Percentiles rank a stretch among this genome's conserved stretches.
Evolutionary conservation across 2,329 filamentous ascomycete species (phyloP).

Genomic region (Penicillium sp.): DNA sequence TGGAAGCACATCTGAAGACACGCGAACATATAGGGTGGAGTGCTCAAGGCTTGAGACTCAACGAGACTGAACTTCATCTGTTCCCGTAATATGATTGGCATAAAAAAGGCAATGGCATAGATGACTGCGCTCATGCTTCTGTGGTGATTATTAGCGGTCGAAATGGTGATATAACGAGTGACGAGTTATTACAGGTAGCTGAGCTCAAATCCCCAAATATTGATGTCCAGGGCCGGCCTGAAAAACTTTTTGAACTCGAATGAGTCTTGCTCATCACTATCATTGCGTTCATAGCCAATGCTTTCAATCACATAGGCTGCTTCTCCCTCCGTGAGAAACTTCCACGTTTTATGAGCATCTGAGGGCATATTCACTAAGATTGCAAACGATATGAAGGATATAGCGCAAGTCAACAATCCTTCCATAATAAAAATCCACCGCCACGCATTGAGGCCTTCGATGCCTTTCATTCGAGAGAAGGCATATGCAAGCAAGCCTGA

Average conservation of each 20-base stretch:
- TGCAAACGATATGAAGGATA: not conserved
- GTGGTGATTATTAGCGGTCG: not conserved
- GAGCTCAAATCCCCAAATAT: not conserved
- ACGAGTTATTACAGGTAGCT: not conserved
- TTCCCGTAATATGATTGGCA: not conserved
- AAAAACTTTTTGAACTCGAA: not conserved
- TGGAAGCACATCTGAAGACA: not conserved
- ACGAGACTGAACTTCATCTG: not conserved
- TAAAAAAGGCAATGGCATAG: not conserved
- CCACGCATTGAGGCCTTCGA: constrained; percentile 5
- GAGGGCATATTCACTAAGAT: not conserved
- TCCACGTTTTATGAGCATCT: not conserved
- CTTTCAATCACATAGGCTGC: not conserved
- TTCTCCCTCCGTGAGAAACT: not conserved
- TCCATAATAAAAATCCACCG: constrained; percentile 7
- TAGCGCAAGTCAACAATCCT: not conserved
- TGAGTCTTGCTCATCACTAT: not conserved
- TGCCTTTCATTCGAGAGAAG: constrained; percentile 28
- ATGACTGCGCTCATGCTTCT: not conserved
- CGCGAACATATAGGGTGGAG: not conserved
- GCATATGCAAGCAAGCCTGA: constrained; percentile 45
- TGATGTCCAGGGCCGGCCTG: not conserved
- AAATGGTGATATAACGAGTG: not conserved
- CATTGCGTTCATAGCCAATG: not conserved
- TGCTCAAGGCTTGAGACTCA: not conserved